Base-by-base conservation (phyloP, 1,284 basidiomycete genomes). In the Tilletiaria anomala region DNA sequence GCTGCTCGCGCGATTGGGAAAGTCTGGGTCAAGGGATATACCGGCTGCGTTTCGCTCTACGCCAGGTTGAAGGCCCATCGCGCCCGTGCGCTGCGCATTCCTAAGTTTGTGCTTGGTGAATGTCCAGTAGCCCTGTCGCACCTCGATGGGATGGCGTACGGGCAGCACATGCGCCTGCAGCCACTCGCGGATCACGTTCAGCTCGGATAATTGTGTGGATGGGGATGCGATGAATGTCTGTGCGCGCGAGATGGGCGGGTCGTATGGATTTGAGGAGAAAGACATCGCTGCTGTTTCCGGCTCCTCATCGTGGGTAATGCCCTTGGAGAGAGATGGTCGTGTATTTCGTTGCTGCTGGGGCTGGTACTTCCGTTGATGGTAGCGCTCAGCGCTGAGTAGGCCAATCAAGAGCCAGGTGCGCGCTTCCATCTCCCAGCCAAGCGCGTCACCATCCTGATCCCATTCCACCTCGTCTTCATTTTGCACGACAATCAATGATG, bases 91-190 rank as follows among this genome's bases (percentile, higher is more conserved):
- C n/a, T 37, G 12, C 36, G 8, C 8, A 26, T 26, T 6, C 24
- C 60, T 49, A 8, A 65, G 44, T 6, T 50, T 45, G 26, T 61
- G 63, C 45, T 61, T 62, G 29, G 59, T 66, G 39, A 63, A 65
- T 8, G 60, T 53, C 23, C 54, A 47, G 36, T 66, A 66, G 21
- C 63, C 63, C 32, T 66, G 65, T 40, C 63, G 54, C 6, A 63
- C 57, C 34, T 66, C 63, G 16, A 63, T 55, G 14, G 54, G 42
- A 33, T 61, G 56, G 18, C 16, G 17, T 16, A 37, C 21, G 35
- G 29, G 22, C 18, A 19, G 15, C 14, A 41, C 19, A 21, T 44
- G 42, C 17, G 22, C 23, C 11, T 39, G 35, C 15, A 66, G 50
- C 61, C 61, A 66, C 32, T 64, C 57, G 37, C 61, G 56, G 10